Percentiles rank a stretch among this genome's conserved stretches.
phyloP scores from a whole-genome alignment of 345 rosid genomes.

The Gossypium rotundifolium region DNA sequence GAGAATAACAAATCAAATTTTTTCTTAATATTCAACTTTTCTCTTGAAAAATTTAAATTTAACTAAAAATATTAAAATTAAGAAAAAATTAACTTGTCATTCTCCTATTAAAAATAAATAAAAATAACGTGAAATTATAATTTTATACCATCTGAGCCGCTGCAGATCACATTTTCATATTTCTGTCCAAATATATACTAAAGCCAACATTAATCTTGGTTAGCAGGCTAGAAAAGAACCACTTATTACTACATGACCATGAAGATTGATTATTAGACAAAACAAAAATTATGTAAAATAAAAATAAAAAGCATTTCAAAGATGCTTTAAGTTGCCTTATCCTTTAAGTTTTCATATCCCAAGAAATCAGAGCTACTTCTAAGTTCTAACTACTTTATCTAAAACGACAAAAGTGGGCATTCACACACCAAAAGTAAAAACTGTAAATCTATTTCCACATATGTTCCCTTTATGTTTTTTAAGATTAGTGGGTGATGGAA shows the following conservation, averaged over 20 bases:
- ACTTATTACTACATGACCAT: not conserved
- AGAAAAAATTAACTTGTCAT: fast-evolving
- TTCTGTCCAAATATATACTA: too few relatives aligned
- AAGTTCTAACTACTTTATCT: constrained; percentile 2
- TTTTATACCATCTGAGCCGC: fast-evolving
- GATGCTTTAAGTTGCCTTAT: constrained; percentile 6
- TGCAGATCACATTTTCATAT: too few relatives aligned
- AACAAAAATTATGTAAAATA: not conserved
- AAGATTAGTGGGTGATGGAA: not conserved
- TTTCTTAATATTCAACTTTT: too few relatives aligned
- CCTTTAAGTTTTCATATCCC: constrained; percentile 2
- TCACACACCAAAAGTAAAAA: not conserved
- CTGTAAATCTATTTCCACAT: not conserved
- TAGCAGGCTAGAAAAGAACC: too few relatives aligned
- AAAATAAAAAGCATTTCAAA: not conserved
- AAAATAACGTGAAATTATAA: fast-evolving
- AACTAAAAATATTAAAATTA: too few relatives aligned
- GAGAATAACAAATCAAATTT: too few relatives aligned
- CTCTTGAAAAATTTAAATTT: too few relatives aligned
- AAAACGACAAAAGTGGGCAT: not conserved
- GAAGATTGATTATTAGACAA: not conserved
- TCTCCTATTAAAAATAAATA: fast-evolving
- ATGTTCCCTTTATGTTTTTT: not conserved
- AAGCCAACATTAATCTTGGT: too few relatives aligned
- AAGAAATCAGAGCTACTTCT: not conserved